Evolutionary conservation across 371 early-diverging fungal species (phyloP), one percentile per base, ranked within the genome.

Genomic region (Lichtheimia ramosa): DNA sequence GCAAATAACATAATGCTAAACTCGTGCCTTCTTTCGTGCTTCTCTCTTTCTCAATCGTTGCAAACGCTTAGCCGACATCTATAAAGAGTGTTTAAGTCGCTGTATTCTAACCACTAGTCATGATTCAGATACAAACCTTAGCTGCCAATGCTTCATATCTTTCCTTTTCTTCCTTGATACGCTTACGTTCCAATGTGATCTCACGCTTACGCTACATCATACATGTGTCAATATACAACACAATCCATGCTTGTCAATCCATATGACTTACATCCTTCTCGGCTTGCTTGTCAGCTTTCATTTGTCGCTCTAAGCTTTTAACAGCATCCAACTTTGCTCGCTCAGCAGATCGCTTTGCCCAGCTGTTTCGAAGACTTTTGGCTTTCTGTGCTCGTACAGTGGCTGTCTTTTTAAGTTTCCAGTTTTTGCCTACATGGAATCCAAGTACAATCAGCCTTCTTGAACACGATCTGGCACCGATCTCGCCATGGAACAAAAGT

Each of bases 91-190:
- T 24, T 51, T 23, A 20, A 23, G 14, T 59, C 23, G 41, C 40
- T 52, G 20, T 16, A 34, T 34, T 7, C 34, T 10, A 8, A 34
- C 8, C 0, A 7, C 27, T 34, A 34, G 2, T 10, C 34, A 34
- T 34, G 34, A 10, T 8, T 10, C 34, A 34, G 2, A 34, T 34
- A 34, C 4, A 40, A 65, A 73, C 74, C 74, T 82, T 82, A 51
- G 77, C 74, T 39, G 83, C 82, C 56, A 84, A 60, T 52, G 65
- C 71, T 40, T 83, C 86, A 57, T 77, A 69, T 50, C 86, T 73
- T 58, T 82, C 86, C 66, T 86, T 82, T 51, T 86, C 86, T 65
- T 83, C 86, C 68, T 77, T 70, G 43, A 84, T 76, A 71, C 77
- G 79, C 53, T 74, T 81, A 58, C 86, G 81, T 56, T 86, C 86